These are phyloP conservation scores for Moricandia moricandioides DNA, from an alignment of 345 rosid genomes.

Conservation along the genomic window DNA sequence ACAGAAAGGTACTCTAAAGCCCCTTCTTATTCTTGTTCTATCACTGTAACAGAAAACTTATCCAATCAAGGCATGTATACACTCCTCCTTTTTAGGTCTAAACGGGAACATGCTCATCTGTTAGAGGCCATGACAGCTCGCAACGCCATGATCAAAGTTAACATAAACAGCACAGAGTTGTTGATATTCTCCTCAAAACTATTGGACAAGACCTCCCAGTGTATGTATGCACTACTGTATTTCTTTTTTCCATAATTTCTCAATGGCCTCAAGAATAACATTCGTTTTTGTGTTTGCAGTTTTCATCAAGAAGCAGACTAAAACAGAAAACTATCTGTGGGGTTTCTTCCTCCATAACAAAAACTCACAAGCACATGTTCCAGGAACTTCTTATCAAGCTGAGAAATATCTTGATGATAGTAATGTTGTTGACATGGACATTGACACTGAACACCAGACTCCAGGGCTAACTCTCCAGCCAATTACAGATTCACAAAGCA, in stretches of 20 bases:
- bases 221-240: too few relatives aligned
- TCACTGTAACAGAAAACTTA: neutral
- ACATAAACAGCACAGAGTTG: conserved; percentile 48
- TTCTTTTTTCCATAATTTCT: neutral
- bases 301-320: conserved; percentile 11
- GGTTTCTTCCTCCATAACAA: conserved; percentile 14
- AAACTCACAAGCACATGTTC: neutral
- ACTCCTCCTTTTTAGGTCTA: conserved; percentile 23
- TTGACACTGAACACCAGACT: conserved; percentile 4
- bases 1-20: conserved; percentile 45
- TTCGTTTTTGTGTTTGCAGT: conserved; percentile 13
- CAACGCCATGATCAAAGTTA: conserved; percentile 43
- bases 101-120: conserved; percentile 31
- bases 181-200: conserved; percentile 59
- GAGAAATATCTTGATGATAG: neutral
- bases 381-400: neutral
- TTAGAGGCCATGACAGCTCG: conserved; percentile 38
- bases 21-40: conserved; percentile 16
- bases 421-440: conserved; percentile 22
- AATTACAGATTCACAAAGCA: neutral
- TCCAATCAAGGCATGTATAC: neutral
- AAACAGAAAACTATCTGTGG: conserved; percentile 29
- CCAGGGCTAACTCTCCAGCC: conserved; percentile 2
- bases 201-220: conserved; percentile 42
- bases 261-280: neutral